Evolutionary conservation across 2,329 filamentous ascomycete species (phyloP), one percentile per base, ranked within the genome.

Genomic region (Fusarium staphyleae): DNA sequence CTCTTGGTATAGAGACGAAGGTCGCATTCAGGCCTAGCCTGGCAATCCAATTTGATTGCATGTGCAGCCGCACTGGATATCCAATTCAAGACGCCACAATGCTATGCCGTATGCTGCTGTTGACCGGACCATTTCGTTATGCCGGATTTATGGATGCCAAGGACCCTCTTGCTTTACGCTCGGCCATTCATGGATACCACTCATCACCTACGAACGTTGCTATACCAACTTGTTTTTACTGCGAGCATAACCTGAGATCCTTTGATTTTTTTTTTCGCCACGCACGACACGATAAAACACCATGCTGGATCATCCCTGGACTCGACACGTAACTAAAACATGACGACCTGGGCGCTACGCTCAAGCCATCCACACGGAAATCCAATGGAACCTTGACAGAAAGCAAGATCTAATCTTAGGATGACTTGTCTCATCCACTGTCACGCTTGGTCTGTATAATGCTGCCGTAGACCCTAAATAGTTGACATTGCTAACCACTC

Each of bases 1-100:
- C 51, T 44, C 35, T 26, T 47, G 49, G 59, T 55, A 36, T 41
- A 48, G 61, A 29, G 16, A 28, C 22, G 16, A 54, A 57, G 57
- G 62, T 60, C 58, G 52, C 51, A 48, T 33, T 32, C 41, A 35
- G 47, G 56, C 44, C 61, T 49, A 40, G 56, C 58, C 63, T 34
- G 10, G 70, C 70, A 71, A 71, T 72, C 51, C 57, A 65, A 71
- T 71, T 63, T 53, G 57, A 71, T 72, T 71, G 70, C 68, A 45
- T 53, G 64, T 70, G 70, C 70, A 66, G 54, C 66, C 67, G 69
- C 70, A 67, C 56, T 47, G 55, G 63, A 62, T 34, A 28, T 40
- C 13, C 32, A 18, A 48, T 37, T n/a, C 33, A 34, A 32, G 33
- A 48, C 59, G 46, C 39, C 48, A 32, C 33, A 18, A 15, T 30